Base-by-base conservation (phyloP, 257 asterid species). In the Euphrasia confusa region DNA sequence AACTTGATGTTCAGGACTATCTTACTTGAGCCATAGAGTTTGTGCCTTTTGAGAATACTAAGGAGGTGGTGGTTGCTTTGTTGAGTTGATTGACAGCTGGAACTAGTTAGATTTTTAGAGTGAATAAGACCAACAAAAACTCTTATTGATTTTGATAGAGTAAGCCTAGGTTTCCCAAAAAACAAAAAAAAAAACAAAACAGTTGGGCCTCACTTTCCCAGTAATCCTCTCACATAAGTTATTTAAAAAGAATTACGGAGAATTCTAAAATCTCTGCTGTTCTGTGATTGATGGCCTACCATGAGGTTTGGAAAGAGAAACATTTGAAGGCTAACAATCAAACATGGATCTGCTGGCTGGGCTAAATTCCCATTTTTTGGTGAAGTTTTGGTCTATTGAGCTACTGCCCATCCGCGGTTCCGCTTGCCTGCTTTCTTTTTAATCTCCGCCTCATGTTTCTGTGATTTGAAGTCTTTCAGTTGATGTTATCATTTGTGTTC, bases 221-320 rank as follows among this genome's bases (percentile, higher is more conserved):
- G 66, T 9, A 4, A 7, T 42, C 52, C 50, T 42, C 55, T 42
- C 39, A 40, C 2, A 17, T 60, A 67, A 18, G 58, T 33, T 42
- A 58, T 24, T 55, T 47, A 39, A 37, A 27, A 47, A 30, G 59
- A 27, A 15, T 60, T 47, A n/a, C 35, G 27, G 26, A 42, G 44
- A 35, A 30, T 32, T 39, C 4, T 18, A 21, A 60, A 66, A 44
- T 14, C 63, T n/a, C 52, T 32, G 50, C 26, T 75, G 21, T 40
- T 45, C 33, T 68, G 54, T 35, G 74, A 63, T 35, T 54, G 47
- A 59, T 53, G 62, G 24, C 58, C 45, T 10, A 27, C 21, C 54
- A 52, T 61, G 65, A 56, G 65, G 40, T 55, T 49, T 67, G 65
- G 3, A 21, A 77, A 35, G 52, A 18, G 67, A 65, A 32, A 47